These are phyloP conservation scores for Fusarium buharicum DNA, from an alignment of 2,329 filamentous ascomycete species.

Conservation along the genomic window DNA sequence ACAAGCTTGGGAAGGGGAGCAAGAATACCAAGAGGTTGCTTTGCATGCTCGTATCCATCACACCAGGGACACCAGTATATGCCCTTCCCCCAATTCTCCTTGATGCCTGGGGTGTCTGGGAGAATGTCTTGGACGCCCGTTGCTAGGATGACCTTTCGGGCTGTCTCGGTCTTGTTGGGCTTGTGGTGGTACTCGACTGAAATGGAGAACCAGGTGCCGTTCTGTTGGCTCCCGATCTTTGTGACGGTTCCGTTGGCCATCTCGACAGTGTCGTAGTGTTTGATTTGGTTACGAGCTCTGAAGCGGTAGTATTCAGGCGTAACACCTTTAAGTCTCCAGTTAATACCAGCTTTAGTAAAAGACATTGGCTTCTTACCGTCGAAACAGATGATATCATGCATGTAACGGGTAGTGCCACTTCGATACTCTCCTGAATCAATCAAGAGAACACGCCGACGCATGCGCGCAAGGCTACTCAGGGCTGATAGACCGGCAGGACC, in stretches of 20 bases:
- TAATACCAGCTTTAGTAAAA: not conserved
- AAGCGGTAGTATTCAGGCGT: slow-evolving; percentile 65
- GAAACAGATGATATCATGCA: slow-evolving; percentile 70
- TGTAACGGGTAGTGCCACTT: slow-evolving; percentile 65
- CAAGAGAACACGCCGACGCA: slow-evolving; percentile 64
- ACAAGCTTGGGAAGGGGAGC: slow-evolving; percentile 57
- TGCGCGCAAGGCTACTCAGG: slow-evolving; percentile 67
- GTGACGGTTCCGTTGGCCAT: slow-evolving; percentile 65
- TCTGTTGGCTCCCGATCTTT: slow-evolving; percentile 52
- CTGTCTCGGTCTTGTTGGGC: slow-evolving; percentile 51
- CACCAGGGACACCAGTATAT: slow-evolving; percentile 74
- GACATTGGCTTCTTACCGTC: slow-evolving; percentile 57
- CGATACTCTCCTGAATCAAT: slow-evolving; percentile 69
- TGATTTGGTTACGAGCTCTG: slow-evolving; percentile 63
- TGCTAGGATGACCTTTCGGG: slow-evolving; percentile 66
- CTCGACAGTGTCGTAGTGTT: slow-evolving; percentile 60
- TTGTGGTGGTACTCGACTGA: slow-evolving; percentile 38
- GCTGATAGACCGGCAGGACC: slow-evolving; percentile 66
- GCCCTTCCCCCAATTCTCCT: slow-evolving; percentile 67
- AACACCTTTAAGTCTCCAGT: slow-evolving; percentile 55
- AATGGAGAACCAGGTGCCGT: slow-evolving; percentile 60
- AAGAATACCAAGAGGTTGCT: slow-evolving; percentile 66
- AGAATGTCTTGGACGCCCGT: slow-evolving; percentile 67
- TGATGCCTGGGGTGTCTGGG: slow-evolving; percentile 64
- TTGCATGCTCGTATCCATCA: slow-evolving; percentile 69